phyloP scores from a whole-genome alignment of 805 yeast genomes.

The Candida ficus region DNA sequence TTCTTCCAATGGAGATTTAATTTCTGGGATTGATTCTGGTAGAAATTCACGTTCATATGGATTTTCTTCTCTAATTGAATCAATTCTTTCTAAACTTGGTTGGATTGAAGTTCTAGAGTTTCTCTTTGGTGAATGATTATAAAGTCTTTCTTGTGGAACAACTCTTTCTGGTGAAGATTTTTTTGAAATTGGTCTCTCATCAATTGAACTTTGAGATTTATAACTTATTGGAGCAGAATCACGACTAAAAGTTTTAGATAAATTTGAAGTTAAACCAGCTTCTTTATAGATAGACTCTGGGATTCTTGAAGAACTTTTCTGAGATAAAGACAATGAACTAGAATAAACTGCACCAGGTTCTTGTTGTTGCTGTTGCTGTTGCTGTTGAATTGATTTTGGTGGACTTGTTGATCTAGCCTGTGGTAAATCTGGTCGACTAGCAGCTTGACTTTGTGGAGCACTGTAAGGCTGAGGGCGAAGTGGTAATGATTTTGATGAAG shows the following conservation, averaged over 20 bases:
- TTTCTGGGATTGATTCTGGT: neutral
- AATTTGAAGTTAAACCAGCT: neutral
- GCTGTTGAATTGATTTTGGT: neutral
- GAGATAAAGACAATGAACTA: slow-evolving; percentile 1
- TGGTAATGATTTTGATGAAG: neutral
- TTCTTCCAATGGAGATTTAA: neutral
- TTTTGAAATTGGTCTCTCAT: neutral
- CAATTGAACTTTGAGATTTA: neutral
- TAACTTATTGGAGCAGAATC: neutral
- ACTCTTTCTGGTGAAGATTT: slow-evolving; percentile 1
- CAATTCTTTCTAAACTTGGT: neutral
- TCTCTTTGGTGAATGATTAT: slow-evolving; percentile 3
- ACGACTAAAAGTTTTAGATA: neutral
- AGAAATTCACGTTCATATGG: neutral
- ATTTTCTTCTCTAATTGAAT: neutral
- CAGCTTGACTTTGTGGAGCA: neutral
- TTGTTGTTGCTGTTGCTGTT: neutral
- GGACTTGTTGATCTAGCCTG: neutral
- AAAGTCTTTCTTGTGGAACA: neutral
- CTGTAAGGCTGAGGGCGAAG: neutral
- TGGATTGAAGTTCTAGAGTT: slow-evolving; percentile 1
- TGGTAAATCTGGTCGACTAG: neutral
- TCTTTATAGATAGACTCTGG: neutral
- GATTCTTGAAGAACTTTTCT: neutral
- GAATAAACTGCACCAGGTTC: neutral